phyloP scores from a whole-genome alignment of 331 rosid genomes.

The Pyracantha coccinea region DNA sequence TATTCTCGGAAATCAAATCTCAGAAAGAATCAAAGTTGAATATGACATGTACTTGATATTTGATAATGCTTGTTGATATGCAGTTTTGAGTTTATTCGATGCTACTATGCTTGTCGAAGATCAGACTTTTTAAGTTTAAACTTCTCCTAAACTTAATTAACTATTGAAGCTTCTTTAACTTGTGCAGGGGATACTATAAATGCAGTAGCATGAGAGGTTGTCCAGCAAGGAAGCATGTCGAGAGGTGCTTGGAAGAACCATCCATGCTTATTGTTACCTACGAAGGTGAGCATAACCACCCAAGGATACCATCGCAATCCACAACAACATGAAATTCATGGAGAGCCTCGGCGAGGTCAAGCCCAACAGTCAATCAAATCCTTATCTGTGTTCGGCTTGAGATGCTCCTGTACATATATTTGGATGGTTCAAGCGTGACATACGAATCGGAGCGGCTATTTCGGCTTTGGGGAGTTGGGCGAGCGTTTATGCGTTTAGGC shows the following conservation, averaged over 20 bases:
- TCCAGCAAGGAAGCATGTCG: conserved; percentile 99
- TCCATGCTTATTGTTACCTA: conserved; percentile 92
- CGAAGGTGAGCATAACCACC: conserved; percentile 97
- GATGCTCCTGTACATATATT: conserved; percentile 68
- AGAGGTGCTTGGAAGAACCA: conserved; percentile 92
- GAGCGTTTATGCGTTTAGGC: conserved; percentile 23
- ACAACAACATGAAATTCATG: conserved; percentile 53
- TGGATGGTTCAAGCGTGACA: conserved; percentile 39
- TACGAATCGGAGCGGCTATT: conserved; percentile 29
- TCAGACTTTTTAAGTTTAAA: neutral
- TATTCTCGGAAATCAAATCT: neutral
- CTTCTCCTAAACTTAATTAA: neutral
- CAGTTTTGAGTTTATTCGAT: neutral
- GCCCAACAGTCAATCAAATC: conserved; percentile 12
- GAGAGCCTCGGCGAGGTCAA: conserved; percentile 27
- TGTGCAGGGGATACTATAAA: conserved; percentile 92
- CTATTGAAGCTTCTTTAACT: neutral
- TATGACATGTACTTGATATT: neutral
- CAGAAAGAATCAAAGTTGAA: neutral
- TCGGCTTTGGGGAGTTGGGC: conserved; percentile 21
- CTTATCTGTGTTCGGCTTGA: conserved; percentile 30
- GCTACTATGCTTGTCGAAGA: neutral
- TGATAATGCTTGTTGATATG: neutral
- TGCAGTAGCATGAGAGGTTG: conserved; percentile 99
- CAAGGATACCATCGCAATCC: conserved; percentile 70